Conservation (phyloP, 495 filamentous ascomycete species). For the Cudoniella acicularis region DNA sequence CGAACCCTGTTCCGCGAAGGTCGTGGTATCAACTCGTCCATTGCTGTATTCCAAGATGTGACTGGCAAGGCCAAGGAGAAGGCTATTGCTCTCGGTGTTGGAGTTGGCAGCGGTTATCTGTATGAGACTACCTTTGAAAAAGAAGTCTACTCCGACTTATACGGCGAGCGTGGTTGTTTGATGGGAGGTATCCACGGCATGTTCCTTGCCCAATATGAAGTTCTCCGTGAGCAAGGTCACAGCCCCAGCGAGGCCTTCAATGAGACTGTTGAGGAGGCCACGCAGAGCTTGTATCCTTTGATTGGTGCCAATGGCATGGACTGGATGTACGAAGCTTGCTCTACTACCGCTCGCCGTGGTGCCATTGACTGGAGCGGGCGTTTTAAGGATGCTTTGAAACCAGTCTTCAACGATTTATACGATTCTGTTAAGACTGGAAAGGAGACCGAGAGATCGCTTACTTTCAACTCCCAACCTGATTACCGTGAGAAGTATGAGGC, state of each 20-base stretch:
- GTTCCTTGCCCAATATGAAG: conserved; percentile 99
- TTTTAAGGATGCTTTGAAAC: conserved; percentile 97
- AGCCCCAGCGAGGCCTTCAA: conserved; percentile 98
- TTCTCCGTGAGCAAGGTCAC: conserved; percentile 97
- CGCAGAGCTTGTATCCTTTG: conserved; percentile 93
- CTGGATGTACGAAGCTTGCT: conserved; percentile 99
- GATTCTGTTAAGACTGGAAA: conserved; percentile 80
- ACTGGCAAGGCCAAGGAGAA: conserved; percentile 98
- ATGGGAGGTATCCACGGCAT: conserved; percentile 99
- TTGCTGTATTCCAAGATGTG: conserved; percentile 97
- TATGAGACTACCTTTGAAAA: conserved; percentile 99
- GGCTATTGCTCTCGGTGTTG: conserved; percentile 94
- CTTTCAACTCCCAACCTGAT: conserved; percentile 91
- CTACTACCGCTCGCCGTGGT: conserved; percentile 94
- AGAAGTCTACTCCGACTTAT: conserved; percentile 98
- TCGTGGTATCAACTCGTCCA: conserved; percentile 98
- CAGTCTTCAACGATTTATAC: conserved; percentile 96
- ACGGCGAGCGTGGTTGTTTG: conserved; percentile 98
- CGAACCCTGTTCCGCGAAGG: conserved; percentile 96
- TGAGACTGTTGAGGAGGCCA: conserved; percentile 99
- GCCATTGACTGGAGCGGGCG: conserved; percentile 95
- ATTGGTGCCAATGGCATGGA: conserved; percentile 98
- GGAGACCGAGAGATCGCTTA: conserved; percentile 90
- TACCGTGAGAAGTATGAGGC: conserved; percentile 94
- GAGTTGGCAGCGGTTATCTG: conserved; percentile 93